phyloP scores from a whole-genome alignment of 2,329 filamentous ascomycete genomes.

The Plenodomus biglobosus region DNA sequence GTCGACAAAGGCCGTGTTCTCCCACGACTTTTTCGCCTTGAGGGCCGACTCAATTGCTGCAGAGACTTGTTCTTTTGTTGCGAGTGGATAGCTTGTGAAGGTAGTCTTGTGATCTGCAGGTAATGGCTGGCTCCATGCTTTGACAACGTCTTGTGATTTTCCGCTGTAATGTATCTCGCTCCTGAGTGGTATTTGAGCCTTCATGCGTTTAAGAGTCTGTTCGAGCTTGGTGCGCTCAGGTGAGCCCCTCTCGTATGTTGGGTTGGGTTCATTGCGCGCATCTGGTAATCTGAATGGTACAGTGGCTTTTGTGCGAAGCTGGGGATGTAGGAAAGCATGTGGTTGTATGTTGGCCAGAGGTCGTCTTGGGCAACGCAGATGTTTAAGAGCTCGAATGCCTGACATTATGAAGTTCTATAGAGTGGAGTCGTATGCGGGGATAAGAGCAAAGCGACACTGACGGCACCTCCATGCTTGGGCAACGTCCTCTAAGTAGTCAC shows the following conservation, averaged over 20 bases:
- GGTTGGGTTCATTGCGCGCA: constrained; percentile 35
- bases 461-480: not conserved
- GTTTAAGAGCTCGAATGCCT: constrained; percentile 19
- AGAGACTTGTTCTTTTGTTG: constrained; percentile 71
- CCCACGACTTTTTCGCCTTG: constrained; percentile 80
- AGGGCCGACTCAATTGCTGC: constrained; percentile 80
- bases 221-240: constrained; percentile 30
- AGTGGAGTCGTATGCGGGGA: not conserved
- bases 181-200: constrained; percentile 29
- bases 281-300: constrained; percentile 33
- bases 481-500: constrained; percentile 6
- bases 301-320: constrained; percentile 30
- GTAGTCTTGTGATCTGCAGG: constrained; percentile 61
- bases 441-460: not conserved
- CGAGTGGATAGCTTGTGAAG: constrained; percentile 80
- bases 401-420: constrained; percentile 11
- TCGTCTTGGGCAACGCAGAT: constrained; percentile 10
- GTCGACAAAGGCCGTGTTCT: constrained; percentile 80
- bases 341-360: constrained; percentile 13
- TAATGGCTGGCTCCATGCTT: constrained; percentile 31
- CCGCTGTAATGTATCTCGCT: constrained; percentile 32
- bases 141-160: constrained; percentile 24
- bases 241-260: constrained; percentile 32
- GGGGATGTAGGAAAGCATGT: constrained; percentile 11
- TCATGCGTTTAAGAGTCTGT: constrained; percentile 26